Conservation (phyloP, 2,329 filamentous ascomycete species). For the Ophiostoma sp. region DNA sequence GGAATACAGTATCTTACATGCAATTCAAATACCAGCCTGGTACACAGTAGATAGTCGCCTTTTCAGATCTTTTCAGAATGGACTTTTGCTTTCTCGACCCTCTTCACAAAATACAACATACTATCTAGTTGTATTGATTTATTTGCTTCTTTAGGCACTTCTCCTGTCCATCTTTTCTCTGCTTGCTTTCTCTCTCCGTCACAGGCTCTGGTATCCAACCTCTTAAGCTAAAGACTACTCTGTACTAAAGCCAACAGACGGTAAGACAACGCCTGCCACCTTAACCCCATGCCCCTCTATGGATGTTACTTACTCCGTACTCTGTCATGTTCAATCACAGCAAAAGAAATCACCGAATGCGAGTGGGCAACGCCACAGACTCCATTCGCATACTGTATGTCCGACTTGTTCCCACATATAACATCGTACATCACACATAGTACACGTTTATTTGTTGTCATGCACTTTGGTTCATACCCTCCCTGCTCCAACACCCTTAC, state of each 20-base stretch:
- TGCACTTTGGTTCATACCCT: too few species aligned
- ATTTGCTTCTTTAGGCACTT: background rate
- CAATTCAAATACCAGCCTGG: background rate
- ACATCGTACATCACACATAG: too few species aligned
- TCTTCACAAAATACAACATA: background rate
- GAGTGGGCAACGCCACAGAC: background rate
- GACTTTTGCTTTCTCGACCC: background rate
- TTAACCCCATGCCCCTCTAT: background rate
- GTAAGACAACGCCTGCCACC: background rate
- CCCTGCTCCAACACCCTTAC: too few species aligned
- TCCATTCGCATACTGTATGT: background rate
- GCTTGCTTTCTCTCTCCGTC: background rate
- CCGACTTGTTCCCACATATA: too few species aligned
- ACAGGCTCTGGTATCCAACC: background rate
- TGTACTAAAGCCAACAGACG: too few species aligned
- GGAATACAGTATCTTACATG: constrained; percentile 36
- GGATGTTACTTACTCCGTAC: background rate
- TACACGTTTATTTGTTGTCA: too few species aligned
- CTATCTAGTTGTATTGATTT: background rate
- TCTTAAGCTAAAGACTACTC: background rate
- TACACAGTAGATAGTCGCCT: background rate
- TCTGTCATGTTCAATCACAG: background rate
- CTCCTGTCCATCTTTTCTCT: background rate
- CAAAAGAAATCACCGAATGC: background rate
- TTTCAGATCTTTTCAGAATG: too few species aligned